Conservation (phyloP, 2,329 filamentous ascomycete species). For the Erysiphe pisi region DNA sequence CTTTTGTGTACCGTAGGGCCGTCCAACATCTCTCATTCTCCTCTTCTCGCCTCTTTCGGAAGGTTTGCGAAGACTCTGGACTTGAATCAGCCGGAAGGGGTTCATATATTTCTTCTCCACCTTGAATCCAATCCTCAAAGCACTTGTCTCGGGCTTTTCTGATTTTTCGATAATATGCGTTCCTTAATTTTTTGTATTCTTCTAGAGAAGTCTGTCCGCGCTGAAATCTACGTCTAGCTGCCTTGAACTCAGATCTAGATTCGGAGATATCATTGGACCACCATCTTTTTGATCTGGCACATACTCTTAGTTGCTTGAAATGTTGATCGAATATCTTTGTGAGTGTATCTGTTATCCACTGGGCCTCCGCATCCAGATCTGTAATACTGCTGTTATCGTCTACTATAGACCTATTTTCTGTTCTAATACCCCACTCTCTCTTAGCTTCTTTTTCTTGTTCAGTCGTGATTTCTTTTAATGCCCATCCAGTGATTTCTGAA, state of each 20-base stretch:
- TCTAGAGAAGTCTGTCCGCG: background rate
- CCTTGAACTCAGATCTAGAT: background rate
- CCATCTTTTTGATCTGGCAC: constrained; percentile 13
- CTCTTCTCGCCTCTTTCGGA: constrained; percentile 12
- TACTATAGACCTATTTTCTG: constrained; percentile 5
- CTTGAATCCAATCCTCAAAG: too few relatives aligned
- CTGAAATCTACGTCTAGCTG: background rate
- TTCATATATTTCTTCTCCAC: too few relatives aligned
- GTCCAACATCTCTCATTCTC: constrained; percentile 22
- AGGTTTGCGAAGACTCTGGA: background rate
- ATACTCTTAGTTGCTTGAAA: constrained; percentile 7
- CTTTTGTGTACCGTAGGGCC: constrained; percentile 14
- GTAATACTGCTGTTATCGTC: background rate
- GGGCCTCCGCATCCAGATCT: background rate
- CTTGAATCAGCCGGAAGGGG: background rate
- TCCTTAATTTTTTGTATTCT: background rate
- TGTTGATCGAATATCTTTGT: background rate
- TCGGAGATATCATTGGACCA: background rate
- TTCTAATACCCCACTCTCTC: background rate
- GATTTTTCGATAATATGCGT: too few relatives aligned
- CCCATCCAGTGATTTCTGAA: background rate
- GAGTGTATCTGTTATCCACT: background rate
- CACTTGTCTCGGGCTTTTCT: too few relatives aligned
- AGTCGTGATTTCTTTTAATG: background rate
- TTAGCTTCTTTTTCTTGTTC: background rate